Evolutionary conservation across 2,329 filamentous ascomycete genomes (phyloP), one percentile per base, ranked within the genome.

Genomic region (Fusarium abutilonis): DNA sequence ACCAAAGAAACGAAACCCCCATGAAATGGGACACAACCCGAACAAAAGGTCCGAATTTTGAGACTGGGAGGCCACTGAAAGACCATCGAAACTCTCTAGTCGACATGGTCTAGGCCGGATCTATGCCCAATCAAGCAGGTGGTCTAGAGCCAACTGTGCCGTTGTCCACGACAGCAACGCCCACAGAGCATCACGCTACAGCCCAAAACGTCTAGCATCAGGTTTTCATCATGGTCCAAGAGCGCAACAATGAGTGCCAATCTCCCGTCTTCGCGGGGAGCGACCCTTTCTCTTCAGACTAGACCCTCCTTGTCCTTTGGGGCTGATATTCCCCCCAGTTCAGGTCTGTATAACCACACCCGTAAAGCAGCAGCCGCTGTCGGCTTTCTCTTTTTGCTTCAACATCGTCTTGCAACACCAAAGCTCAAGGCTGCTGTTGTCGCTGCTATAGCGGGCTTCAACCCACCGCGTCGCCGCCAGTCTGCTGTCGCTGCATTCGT

Each of bases 1-100:
- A 50, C 46, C 42, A 39, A 52, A 29, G 42, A 47, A 41, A 19
- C 19, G 19, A 19, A 46, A 47, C 31, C 29, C 23, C 29, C 28
- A 29, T 36, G 35, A 42, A 52, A 55, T 36, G 39, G n/a, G 32
- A 51, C 43, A n/a, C 46, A 38, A 19, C 40, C 46, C 15, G 42
- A 50, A 69, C 61, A 66, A 70, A 70, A 70, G 68, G 68, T 66
- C 67, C 67, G 63, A 67, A 57, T 3, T 38, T 53, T 31, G 26
- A 59, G 48, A 47, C 44, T 54, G 41, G 39, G 38, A 52, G 58
- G 32, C 60, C 60, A 53, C 39, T 53, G 45, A 55, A 52, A 17
- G 42, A 57, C 56, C 41, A 49, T 54, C 28, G 36, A 48, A 64
- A 32, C 52, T 61, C 46, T 56, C 39, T n/a, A 49, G 41, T 39